Conservation (phyloP, 2,329 filamentous ascomycete species). For the Fusarium veterinarium region DNA sequence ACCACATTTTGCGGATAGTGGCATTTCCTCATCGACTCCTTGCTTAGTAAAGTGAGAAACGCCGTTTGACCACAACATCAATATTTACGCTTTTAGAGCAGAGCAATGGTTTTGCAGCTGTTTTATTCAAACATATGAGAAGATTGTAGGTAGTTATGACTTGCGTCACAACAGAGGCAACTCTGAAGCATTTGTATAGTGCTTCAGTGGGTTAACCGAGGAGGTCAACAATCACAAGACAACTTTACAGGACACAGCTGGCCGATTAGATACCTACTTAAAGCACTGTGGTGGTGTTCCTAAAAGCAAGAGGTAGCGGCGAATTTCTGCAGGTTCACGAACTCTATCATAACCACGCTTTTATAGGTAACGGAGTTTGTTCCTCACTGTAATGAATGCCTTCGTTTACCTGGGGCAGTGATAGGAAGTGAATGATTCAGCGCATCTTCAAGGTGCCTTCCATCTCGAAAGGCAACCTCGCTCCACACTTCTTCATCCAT, state of each 20-base stretch:
- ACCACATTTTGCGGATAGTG: background rate
- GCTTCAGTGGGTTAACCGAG: background rate
- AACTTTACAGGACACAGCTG: background rate
- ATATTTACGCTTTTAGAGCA: too few relatives aligned
- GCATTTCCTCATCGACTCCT: background rate
- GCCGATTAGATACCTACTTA: background rate
- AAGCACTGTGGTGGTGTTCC: background rate
- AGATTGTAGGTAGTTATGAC: background rate
- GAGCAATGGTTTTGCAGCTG: background rate
- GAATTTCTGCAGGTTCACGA: background rate
- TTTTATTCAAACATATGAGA: background rate
- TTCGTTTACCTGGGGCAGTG: background rate
- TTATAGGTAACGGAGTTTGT: background rate
- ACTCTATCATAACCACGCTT: background rate
- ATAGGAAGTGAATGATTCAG: background rate
- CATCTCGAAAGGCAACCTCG: background rate
- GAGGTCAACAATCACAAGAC: background rate
- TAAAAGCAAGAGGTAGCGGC: background rate
- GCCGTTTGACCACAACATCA: background rate
- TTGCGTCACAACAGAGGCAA: background rate
- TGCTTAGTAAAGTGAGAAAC: background rate
- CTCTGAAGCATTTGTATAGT: background rate
- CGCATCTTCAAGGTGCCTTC: background rate
- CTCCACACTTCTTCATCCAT: background rate
- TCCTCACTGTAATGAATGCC: background rate